phyloP scores from a whole-genome alignment of 768 basidiomycete genomes.

The Hygrophorus russula region DNA sequence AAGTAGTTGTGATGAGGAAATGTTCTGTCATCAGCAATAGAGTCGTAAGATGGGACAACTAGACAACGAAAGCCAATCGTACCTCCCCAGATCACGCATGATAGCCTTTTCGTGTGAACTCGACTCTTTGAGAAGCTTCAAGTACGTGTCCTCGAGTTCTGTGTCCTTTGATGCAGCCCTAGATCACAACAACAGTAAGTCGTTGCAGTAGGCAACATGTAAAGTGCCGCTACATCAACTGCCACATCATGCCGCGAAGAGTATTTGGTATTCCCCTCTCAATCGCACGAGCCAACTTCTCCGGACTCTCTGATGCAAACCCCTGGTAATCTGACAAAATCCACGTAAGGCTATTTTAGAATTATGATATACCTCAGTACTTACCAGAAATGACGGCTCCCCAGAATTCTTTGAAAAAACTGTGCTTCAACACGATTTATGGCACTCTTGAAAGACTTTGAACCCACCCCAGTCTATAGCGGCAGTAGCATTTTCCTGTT shows the following conservation, averaged over 20 bases:
- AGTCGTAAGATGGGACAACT: conserved; percentile 5
- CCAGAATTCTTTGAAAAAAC: conserved; percentile 71
- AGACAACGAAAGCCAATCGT: conserved; percentile 10
- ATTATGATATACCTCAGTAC: conserved; percentile 8
- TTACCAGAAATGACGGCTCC: conserved; percentile 82
- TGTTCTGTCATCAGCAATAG: conserved; percentile 39
- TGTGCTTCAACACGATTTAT: background rate
- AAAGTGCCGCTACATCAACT: conserved; percentile 58
- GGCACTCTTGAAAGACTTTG: background rate
- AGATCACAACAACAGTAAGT: conserved; percentile 9
- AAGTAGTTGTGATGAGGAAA: conserved; percentile 98
- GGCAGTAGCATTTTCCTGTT: conserved; percentile 26
- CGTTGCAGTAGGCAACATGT: conserved; percentile 1
- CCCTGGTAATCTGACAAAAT: conserved; percentile 63
- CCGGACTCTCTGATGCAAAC: conserved; percentile 71
- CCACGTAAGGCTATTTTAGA: background rate
- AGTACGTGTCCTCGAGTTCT: conserved; percentile 74
- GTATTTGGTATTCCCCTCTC: conserved; percentile 85
- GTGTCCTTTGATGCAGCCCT: conserved; percentile 93
- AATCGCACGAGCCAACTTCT: conserved; percentile 79
- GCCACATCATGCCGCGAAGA: conserved; percentile 92
- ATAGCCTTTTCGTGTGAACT: conserved; percentile 94
- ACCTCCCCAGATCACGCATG: conserved; percentile 83
- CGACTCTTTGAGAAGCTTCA: conserved; percentile 67
- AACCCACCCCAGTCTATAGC: conserved; percentile 70